phyloP scores from a whole-genome alignment of 176 grass and related monocot species.

The Cocos nucifera region DNA sequence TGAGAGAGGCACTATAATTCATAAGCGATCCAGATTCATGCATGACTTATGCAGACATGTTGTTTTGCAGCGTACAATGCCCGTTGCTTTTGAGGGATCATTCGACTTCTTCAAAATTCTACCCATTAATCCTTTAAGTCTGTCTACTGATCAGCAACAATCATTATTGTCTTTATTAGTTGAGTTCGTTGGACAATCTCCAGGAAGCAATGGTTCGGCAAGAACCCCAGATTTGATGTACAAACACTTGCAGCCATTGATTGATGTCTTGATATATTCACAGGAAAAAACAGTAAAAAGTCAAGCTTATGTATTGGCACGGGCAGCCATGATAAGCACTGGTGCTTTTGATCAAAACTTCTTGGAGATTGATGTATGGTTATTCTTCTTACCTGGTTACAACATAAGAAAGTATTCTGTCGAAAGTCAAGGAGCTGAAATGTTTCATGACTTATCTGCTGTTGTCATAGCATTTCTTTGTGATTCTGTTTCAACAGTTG shows the following conservation, averaged over 20 bases:
- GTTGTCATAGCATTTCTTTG: constrained; percentile 83
- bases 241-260: constrained; percentile 68
- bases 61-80: constrained; percentile 39
- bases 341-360: constrained; percentile 71
- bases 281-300: constrained; percentile 40
- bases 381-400: constrained; percentile 67
- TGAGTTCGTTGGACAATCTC: constrained; percentile 46
- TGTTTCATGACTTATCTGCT: constrained; percentile 44
- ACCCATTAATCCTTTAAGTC: constrained; percentile 46
- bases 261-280: constrained; percentile 56
- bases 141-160: constrained; percentile 56
- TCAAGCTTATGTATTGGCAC: constrained; percentile 63
- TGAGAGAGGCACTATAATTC: too few relatives aligned
- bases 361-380: constrained; percentile 75
- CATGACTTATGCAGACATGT: too few relatives aligned
- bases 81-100: constrained; percentile 72
- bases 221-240: constrained; percentile 77
- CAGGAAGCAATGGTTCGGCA: constrained; percentile 28
- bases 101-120: constrained; percentile 84
- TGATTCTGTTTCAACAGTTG: constrained; percentile 76
- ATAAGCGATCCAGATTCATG: too few relatives aligned
- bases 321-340: constrained; percentile 66
- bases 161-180: constrained; percentile 64
- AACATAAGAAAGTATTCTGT: constrained; percentile 12
- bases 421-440: constrained; percentile 28